Evolutionary conservation across 2,329 filamentous ascomycete genomes (phyloP).

Genomic region (Fusarium sp.): DNA sequence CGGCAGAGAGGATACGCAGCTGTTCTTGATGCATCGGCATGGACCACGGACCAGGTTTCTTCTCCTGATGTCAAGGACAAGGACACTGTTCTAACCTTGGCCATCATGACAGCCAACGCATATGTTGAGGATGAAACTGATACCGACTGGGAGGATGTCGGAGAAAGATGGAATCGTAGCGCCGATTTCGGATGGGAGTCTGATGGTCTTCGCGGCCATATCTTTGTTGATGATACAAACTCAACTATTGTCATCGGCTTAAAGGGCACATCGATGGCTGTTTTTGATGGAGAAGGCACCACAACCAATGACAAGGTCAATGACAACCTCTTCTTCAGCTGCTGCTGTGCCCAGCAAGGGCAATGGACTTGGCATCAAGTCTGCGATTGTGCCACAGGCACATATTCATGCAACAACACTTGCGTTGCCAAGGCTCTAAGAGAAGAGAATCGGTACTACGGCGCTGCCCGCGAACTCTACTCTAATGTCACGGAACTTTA

Average conservation of each 20-base stretch:
- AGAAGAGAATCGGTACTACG: slow-evolving; percentile 91
- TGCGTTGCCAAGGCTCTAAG: slow-evolving; percentile 81
- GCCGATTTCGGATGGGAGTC: slow-evolving; percentile 92
- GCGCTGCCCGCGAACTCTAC: slow-evolving; percentile 88
- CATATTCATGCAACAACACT: slow-evolving; percentile 92
- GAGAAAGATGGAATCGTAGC: slow-evolving; percentile 83
- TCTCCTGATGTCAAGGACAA: slow-evolving; percentile 89
- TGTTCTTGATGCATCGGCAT: slow-evolving; percentile 77
- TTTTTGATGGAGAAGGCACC: slow-evolving; percentile 96
- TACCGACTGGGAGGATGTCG: slow-evolving; percentile 86
- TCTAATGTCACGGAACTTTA: slow-evolving; percentile 92
- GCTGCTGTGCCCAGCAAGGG: slow-evolving; percentile 94
- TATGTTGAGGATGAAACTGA: slow-evolving; percentile 80
- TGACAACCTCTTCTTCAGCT: slow-evolving; percentile 98
- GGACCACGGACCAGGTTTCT: slow-evolving; percentile 82
- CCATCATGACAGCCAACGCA: slow-evolving; percentile 88
- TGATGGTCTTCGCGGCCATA: slow-evolving; percentile 90
- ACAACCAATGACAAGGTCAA: slow-evolving; percentile 98
- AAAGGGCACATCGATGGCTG: slow-evolving; percentile 89
- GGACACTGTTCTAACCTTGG: slow-evolving; percentile 83
- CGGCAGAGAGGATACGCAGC: slow-evolving; percentile 75
- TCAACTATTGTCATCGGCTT: slow-evolving; percentile 89
- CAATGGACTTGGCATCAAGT: slow-evolving; percentile 91
- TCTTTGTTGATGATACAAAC: slow-evolving; percentile 89
- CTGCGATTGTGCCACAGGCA: slow-evolving; percentile 89